Evolutionary conservation across 306 rosid genomes (phyloP).

Genomic region (Rubus idaeus): DNA sequence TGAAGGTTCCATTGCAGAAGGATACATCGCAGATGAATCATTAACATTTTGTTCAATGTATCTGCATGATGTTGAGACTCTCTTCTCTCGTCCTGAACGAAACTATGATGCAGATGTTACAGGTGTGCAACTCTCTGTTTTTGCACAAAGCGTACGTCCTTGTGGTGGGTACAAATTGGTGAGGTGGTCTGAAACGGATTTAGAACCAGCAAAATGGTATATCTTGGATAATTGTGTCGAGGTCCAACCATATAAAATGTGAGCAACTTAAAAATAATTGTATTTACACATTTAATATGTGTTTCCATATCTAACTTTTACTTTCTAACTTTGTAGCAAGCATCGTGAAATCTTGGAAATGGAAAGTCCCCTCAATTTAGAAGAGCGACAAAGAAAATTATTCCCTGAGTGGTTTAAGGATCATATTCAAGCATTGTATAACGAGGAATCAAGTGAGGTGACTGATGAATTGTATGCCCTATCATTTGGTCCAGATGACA

Average conservation of each 20-base stretch:
- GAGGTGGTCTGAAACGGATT: neutral
- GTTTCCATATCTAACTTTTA: neutral
- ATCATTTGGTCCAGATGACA: neutral
- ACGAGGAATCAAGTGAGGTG: neutral
- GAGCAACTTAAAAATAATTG: too few relatives aligned
- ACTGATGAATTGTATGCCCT: slow-evolving; percentile 1
- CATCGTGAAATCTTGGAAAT: neutral
- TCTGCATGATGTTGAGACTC: neutral
- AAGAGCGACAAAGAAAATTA: neutral
- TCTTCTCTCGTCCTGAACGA: neutral
- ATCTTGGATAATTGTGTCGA: neutral
- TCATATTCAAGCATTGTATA: neutral
- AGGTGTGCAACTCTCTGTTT: neutral
- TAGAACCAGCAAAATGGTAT: too few relatives aligned
- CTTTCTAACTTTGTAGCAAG: neutral
- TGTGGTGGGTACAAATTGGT: neutral
- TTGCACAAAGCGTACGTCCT: neutral
- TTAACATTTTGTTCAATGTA: neutral
- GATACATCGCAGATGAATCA: neutral
- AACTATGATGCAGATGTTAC: neutral
- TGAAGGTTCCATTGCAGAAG: slow-evolving; percentile 10
- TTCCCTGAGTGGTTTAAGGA: neutral
- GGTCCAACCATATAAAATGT: neutral
- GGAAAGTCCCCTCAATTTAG: neutral
- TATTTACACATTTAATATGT: neutral